Conservation (phyloP, 139 green algal species). For the Micractinium sp. region DNA sequence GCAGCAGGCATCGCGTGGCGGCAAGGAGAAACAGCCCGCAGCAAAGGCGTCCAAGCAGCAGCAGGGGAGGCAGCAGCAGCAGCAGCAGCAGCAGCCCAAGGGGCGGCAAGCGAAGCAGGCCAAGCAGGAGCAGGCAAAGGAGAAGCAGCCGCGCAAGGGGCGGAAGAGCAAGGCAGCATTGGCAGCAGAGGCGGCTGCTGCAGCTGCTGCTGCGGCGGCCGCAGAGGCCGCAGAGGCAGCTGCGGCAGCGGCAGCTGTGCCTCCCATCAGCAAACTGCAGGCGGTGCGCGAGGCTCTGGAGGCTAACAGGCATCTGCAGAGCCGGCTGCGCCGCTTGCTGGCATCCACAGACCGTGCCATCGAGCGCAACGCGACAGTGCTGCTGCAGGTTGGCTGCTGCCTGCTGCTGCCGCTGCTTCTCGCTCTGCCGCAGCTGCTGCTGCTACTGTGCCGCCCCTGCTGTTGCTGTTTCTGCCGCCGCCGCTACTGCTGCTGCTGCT, state of each 20-base stretch:
- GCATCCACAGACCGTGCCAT: slow-evolving; percentile 24
- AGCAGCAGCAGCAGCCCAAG: neutral
- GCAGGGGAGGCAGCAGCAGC: neutral
- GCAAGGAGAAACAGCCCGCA: neutral
- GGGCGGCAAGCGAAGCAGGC: neutral
- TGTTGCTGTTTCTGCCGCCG: too few species aligned
- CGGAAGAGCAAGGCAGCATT: neutral
- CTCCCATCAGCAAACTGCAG: neutral
- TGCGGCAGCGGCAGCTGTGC: neutral
- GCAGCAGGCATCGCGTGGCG: neutral
- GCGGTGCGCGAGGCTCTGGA: slow-evolving; percentile 21
- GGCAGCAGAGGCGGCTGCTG: neutral
- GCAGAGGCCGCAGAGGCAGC: neutral
- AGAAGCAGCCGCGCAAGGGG: neutral
- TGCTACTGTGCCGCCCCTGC: too few species aligned
- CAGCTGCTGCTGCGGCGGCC: neutral
- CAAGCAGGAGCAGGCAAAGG: neutral
- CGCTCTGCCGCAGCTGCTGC: too few species aligned
- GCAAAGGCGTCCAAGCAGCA: neutral
- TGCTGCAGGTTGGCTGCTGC: neutral
- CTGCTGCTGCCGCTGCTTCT: neutral
- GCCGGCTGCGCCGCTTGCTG: slow-evolving; percentile 33
- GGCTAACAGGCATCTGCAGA: slow-evolving; percentile 34
- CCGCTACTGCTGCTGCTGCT: too few species aligned
- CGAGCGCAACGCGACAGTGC: slow-evolving; percentile 11